A percentile compares a stretch with the other conserved stretches of the same genome.
These are phyloP conservation scores for Gigaspora rosea DNA, from an alignment of 192 early-diverging fungal species.

Conservation along the genomic window DNA sequence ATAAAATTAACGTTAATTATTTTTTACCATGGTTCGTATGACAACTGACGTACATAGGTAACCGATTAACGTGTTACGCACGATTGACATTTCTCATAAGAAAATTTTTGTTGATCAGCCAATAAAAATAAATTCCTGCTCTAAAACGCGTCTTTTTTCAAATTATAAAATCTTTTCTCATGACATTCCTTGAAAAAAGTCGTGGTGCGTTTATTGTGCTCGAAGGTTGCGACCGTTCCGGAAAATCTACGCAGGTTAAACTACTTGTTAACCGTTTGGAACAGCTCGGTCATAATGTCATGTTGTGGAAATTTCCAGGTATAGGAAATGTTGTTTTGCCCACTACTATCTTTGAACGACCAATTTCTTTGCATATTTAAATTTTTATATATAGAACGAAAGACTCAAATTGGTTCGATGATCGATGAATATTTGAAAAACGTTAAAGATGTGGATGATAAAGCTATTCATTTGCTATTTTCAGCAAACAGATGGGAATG, in stretches of 20 bases:
- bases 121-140: no score
- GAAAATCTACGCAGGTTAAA: constrained; percentile 88
- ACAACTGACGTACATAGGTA: no score
- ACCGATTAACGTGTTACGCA: no score
- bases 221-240: constrained; percentile 92
- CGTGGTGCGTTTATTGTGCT: constrained; percentile 89
- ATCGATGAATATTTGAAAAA: constrained; percentile 84
- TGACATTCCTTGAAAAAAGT: no score
- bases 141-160: no score
- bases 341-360: no score
- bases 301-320: constrained; percentile 86
- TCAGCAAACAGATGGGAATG: constrained; percentile 96
- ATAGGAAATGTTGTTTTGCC: neutral
- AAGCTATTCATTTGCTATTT: constrained; percentile 89
- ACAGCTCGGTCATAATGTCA: constrained; percentile 40
- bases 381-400: constrained; percentile 63
- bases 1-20: no score
- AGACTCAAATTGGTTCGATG: constrained; percentile 87
- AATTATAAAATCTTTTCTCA: no score
- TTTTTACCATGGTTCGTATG: no score
- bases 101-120: no score
- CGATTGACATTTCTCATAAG: no score
- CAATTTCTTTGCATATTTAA: neutral
- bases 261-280: constrained; percentile 64
- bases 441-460: constrained; percentile 70